phyloP scores from a whole-genome alignment of 306 rosid genomes.

The Quercus engelmannii region DNA sequence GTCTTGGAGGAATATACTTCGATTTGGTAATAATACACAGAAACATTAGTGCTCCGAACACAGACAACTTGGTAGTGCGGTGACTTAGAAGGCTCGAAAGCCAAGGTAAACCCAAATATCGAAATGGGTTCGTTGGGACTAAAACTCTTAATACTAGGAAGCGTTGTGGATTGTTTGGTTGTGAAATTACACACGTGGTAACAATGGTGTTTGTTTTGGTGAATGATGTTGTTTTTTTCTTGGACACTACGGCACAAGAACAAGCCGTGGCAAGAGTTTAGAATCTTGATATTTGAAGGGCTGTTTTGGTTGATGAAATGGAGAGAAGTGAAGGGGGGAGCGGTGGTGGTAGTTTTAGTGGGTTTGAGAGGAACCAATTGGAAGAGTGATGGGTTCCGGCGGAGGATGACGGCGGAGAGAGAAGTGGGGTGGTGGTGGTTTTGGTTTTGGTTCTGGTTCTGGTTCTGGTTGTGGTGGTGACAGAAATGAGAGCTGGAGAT shows the following conservation, averaged over 20 bases:
- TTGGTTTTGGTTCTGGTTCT: too few relatives aligned
- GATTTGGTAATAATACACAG: conserved; percentile 6
- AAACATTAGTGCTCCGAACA: background rate
- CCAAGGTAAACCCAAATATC: conserved; percentile 14
- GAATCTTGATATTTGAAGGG: background rate
- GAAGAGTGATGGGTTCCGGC: background rate
- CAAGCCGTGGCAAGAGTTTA: conserved; percentile 35
- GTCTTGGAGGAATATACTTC: conserved; percentile 27
- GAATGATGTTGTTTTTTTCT: too few relatives aligned
- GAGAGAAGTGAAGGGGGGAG: conserved; percentile 14
- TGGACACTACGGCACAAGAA: conserved; percentile 9
- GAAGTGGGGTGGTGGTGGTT: background rate
- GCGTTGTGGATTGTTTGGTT: conserved; percentile 14
- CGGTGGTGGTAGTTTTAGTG: background rate
- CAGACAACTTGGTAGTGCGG: conserved; percentile 23
- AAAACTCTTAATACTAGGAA: conserved; percentile 8
- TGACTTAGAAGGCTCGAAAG: conserved; percentile 27
- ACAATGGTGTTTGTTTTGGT: background rate
- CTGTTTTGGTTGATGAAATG: background rate
- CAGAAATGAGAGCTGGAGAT: conserved; percentile 17
- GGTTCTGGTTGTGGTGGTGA: background rate
- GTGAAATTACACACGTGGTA: conserved; percentile 29
- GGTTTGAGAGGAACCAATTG: background rate
- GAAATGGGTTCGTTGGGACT: background rate
- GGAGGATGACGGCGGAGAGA: conserved; percentile 22